Conservation (phyloP, 2,329 filamentous ascomycete species). For the Talaromyces sp. region DNA sequence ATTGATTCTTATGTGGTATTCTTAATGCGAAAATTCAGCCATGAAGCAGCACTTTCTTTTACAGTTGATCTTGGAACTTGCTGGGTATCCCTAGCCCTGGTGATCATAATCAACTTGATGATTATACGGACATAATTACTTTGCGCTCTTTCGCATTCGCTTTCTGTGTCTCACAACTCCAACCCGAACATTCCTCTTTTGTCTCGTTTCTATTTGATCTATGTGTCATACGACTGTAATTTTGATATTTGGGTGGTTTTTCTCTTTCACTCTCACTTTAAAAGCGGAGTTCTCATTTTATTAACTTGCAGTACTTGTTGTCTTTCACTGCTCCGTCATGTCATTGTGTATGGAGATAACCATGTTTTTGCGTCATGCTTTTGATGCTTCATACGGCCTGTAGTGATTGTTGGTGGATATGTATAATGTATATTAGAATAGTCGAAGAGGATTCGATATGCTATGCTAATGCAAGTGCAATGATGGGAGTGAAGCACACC, state of each 20-base stretch:
- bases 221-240: slow-evolving; percentile 2
- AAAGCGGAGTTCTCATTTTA: background rate
- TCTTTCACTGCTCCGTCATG: background rate
- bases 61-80: background rate
- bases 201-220: background rate
- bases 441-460: background rate
- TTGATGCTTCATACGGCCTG: background rate
- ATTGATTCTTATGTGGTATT: background rate
- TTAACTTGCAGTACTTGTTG: background rate
- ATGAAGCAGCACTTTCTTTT: slow-evolving; percentile 13
- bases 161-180: background rate
- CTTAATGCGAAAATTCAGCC: slow-evolving; percentile 1
- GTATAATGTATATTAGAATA: slow-evolving; percentile 13
- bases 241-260: background rate
- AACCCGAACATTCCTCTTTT: background rate
- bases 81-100: background rate
- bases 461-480: slow-evolving; percentile 1
- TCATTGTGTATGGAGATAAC: background rate
- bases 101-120: background rate
- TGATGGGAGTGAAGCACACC: background rate
- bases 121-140: slow-evolving; percentile 9
- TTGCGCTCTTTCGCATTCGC: background rate
- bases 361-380: background rate
- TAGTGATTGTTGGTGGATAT: slow-evolving; percentile 4
- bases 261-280: background rate